These are phyloP conservation scores for Starmerella geochares DNA, from an alignment of 805 yeast species.

Conservation along the genomic window DNA sequence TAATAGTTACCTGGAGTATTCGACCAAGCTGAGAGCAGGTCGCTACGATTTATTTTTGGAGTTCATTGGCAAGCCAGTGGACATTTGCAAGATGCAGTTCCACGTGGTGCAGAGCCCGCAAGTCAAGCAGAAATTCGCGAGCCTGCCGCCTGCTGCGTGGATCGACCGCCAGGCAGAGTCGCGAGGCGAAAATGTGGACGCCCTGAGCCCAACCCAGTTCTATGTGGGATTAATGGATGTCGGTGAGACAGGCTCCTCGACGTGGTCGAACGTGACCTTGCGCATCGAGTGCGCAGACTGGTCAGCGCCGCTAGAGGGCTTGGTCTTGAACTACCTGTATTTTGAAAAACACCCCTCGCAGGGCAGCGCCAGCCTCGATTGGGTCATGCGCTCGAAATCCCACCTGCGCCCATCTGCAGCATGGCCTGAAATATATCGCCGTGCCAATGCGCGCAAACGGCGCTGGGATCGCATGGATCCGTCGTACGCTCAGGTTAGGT, in stretches of 20 bases:
- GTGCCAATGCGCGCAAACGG: constrained; percentile 17
- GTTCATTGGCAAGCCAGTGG: constrained; percentile 14
- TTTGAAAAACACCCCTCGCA: constrained; percentile 14
- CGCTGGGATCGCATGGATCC: constrained; percentile 10
- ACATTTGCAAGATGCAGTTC: constrained; percentile 16
- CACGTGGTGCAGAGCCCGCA: constrained; percentile 12
- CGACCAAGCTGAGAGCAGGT: constrained; percentile 19
- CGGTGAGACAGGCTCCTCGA: neutral
- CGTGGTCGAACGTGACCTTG: constrained; percentile 16
- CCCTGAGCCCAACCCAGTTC: constrained; percentile 7
- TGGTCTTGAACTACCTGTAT: constrained; percentile 21
- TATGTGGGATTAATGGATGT: constrained; percentile 12
- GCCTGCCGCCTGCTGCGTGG: constrained; percentile 15
- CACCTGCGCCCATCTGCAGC: constrained; percentile 11
- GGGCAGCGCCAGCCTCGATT: constrained; percentile 7
- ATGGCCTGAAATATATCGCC: constrained; percentile 15
- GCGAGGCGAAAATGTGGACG: constrained; percentile 1
- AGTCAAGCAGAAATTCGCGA: constrained; percentile 14
- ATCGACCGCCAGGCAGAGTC: constrained; percentile 13
- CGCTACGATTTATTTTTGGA: constrained; percentile 19
- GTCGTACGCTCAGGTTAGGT: neutral
- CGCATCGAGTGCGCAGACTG: constrained; percentile 15
- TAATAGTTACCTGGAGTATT: constrained; percentile 15
- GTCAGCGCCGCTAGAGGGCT: constrained; percentile 9
- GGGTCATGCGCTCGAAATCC: constrained; percentile 12